A percentile compares a stretch with the other conserved stretches of the same genome.
Conservation (phyloP, 164 flowering plant genomes). For the Nymphaea thermarum region DNA sequence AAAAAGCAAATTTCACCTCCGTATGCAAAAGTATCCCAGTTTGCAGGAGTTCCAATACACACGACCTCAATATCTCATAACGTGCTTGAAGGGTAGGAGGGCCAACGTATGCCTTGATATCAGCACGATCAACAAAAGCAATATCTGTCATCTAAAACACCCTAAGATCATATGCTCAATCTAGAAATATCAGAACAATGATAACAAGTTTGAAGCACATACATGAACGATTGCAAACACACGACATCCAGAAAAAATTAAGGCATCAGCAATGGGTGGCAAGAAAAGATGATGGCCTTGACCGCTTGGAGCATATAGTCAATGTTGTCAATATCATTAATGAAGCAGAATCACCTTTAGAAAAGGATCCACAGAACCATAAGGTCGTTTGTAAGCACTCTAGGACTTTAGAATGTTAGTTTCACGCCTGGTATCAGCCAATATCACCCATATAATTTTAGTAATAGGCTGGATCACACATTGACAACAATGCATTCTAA, state of each 20-base stretch:
- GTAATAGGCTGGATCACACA: too few species aligned
- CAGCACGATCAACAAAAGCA: conserved; percentile 98
- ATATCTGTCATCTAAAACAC: conserved; percentile 52
- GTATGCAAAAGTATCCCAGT: conserved; percentile 42
- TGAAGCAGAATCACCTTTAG: too few species aligned
- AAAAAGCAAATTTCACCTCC: conserved; percentile 22
- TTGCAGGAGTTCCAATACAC: conserved; percentile 76
- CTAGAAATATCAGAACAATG: not conserved
- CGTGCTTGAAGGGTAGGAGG: conserved; percentile 97
- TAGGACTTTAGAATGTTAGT: too few species aligned
- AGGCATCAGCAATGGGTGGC: not conserved
- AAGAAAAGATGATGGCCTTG: not conserved
- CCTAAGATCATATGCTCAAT: conserved; percentile 4
- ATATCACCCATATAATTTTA: too few species aligned
- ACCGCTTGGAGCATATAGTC: too few species aligned
- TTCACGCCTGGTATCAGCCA: too few species aligned
- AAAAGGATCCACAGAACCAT: too few species aligned
- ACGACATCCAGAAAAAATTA: not conserved
- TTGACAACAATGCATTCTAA: too few species aligned
- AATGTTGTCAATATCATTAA: too few species aligned
- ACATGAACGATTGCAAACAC: not conserved
- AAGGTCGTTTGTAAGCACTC: too few species aligned
- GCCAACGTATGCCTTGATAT: conserved; percentile 96
- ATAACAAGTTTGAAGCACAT: not conserved
- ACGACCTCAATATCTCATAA: conserved; percentile 89